A percentile compares a stretch with the other conserved stretches of the same genome.
These are phyloP conservation scores for Aspergillus versicolor DNA, from an alignment of 2,329 filamentous ascomycete genomes.

Conservation along the genomic window DNA sequence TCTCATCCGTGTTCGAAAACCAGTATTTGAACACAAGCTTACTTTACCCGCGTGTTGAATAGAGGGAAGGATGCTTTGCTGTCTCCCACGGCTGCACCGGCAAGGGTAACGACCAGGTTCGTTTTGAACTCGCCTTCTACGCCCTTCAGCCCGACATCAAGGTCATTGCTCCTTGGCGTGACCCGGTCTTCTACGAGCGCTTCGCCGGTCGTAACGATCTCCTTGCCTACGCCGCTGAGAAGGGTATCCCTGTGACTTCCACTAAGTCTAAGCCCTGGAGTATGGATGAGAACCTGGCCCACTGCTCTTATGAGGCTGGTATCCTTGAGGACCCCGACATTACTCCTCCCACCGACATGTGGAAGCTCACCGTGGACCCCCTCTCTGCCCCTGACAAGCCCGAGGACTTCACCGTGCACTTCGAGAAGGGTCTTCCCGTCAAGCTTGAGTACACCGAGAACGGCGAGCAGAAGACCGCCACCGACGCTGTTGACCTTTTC, in stretches of 20 bases:
- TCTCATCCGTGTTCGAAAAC: background rate
- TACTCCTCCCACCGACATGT: conserved; percentile 74
- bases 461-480: conserved; percentile 53
- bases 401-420: conserved; percentile 69
- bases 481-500: conserved; percentile 72
- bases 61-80: conserved; percentile 46
- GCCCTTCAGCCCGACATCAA: conserved; percentile 49
- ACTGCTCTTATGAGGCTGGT: conserved; percentile 73
- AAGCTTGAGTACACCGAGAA: conserved; percentile 59
- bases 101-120: conserved; percentile 51
- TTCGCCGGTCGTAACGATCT: conserved; percentile 51
- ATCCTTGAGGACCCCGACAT: conserved; percentile 54
- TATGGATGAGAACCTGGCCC: conserved; percentile 64
- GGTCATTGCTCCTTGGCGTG: conserved; percentile 51
- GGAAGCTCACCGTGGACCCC: conserved; percentile 68
- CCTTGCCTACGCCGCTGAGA: conserved; percentile 49
- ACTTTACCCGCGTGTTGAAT: background rate
- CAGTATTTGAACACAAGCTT: background rate
- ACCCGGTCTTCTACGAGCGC: conserved; percentile 49
- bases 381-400: conserved; percentile 68
- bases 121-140: conserved; percentile 52
- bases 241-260: conserved; percentile 48
- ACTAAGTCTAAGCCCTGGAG: conserved; percentile 53
- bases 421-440: conserved; percentile 72
- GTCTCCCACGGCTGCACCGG: conserved; percentile 49